phyloP scores from a whole-genome alignment of 2,329 filamentous ascomycete genomes.

The Lecanoromycetidae sp. region DNA sequence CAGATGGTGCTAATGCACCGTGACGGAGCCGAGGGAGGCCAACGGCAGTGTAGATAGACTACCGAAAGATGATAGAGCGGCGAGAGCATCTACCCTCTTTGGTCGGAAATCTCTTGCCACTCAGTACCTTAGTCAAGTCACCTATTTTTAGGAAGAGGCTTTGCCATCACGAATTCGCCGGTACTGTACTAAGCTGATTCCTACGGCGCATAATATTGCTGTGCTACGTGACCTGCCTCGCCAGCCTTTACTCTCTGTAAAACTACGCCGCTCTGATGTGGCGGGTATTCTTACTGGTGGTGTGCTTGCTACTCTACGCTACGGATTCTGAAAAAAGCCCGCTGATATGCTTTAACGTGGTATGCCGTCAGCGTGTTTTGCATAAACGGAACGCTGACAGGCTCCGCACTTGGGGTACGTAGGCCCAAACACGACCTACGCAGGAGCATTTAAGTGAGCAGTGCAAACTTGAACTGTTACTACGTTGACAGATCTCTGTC shows the following conservation, averaged over 20 bases:
- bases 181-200: not conserved
- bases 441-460: not conserved
- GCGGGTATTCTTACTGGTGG: conserved; percentile 9
- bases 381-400: too few relatives aligned
- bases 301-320: too few relatives aligned
- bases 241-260: too few relatives aligned
- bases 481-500: not conserved
- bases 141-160: conserved; percentile 7
- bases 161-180: not conserved
- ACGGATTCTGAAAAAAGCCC: too few relatives aligned
- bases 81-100: conserved; percentile 5
- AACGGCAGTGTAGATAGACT: not conserved
- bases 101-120: conserved; percentile 11
- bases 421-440: too few relatives aligned
- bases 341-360: too few relatives aligned
- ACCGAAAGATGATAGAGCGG: conserved; percentile 11
- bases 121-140: not conserved
- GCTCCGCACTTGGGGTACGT: too few relatives aligned
- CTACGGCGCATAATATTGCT: not conserved
- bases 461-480: not conserved
- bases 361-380: too few relatives aligned
- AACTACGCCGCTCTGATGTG: conserved; percentile 9
- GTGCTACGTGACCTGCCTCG: not conserved
- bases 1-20: conserved; percentile 5
- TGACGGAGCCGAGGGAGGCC: conserved; percentile 13